These are phyloP conservation scores for Waltergamsia citrina DNA, from an alignment of 2,329 filamentous ascomycete species.

Conservation along the genomic window DNA sequence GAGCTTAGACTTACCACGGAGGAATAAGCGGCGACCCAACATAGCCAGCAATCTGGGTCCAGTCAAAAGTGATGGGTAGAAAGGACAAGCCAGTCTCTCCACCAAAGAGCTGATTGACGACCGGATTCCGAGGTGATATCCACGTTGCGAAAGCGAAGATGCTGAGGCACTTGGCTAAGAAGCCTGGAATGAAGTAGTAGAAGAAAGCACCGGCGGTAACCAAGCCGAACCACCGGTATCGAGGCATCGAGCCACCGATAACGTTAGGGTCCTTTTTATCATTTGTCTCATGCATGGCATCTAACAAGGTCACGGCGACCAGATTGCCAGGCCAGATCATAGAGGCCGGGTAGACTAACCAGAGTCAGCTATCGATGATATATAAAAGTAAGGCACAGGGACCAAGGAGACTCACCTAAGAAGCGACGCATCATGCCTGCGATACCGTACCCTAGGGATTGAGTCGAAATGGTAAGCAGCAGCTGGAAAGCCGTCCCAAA, in stretches of 20 bases:
- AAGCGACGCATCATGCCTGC: constrained; percentile 59
- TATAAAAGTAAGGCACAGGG: neutral
- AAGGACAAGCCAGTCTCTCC: constrained; percentile 57
- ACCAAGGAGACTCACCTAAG: constrained; percentile 30
- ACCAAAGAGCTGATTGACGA: constrained; percentile 67
- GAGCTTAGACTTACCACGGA: constrained; percentile 47
- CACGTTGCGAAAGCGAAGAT: constrained; percentile 65
- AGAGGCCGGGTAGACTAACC: constrained; percentile 49
- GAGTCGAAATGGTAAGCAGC: constrained; percentile 57
- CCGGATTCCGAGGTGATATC: constrained; percentile 57
- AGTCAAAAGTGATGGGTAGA: constrained; percentile 67
- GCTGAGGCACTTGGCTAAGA: constrained; percentile 58
- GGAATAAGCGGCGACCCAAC: constrained; percentile 59
- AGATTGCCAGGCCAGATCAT: constrained; percentile 69
- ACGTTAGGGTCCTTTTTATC: constrained; percentile 38
- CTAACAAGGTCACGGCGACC: constrained; percentile 58
- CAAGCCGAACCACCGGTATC: constrained; percentile 55
- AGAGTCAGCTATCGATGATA: neutral
- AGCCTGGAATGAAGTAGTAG: constrained; percentile 64
- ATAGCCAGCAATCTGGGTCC: constrained; percentile 63
- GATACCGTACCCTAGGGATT: constrained; percentile 60
- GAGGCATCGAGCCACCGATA: constrained; percentile 55
- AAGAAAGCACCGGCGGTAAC: constrained; percentile 47
- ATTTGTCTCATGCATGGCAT: constrained; percentile 60
- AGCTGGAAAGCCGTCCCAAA: constrained; percentile 60